phyloP scores from a whole-genome alignment of 2,329 filamentous ascomycete genomes.

The Catunica adiposa region DNA sequence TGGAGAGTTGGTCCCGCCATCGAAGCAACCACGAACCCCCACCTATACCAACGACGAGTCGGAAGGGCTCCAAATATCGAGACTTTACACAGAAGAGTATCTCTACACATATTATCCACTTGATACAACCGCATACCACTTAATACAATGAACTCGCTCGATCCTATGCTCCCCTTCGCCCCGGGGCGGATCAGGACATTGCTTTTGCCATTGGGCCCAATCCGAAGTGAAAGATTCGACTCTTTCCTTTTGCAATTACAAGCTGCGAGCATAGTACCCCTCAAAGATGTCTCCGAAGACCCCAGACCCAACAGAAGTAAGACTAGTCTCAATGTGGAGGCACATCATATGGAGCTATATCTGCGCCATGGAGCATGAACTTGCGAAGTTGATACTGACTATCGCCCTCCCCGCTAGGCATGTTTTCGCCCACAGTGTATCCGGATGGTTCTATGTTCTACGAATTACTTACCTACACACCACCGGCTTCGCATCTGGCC shows the following conservation, averaged over 20 bases:
- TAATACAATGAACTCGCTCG: slow-evolving; percentile 54
- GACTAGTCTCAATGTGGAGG: slow-evolving; percentile 17
- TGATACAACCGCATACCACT: slow-evolving; percentile 21
- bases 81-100: background rate
- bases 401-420: slow-evolving; percentile 38
- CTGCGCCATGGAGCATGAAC: too few species aligned
- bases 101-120: background rate
- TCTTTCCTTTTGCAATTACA: slow-evolving; percentile 64
- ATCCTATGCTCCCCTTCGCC: slow-evolving; percentile 78
- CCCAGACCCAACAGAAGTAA: slow-evolving; percentile 71
- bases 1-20: too few species aligned
- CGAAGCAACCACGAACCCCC: background rate
- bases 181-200: slow-evolving; percentile 81
- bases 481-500: slow-evolving; percentile 62
- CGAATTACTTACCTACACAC: slow-evolving; percentile 65
- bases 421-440: slow-evolving; percentile 85
- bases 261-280: slow-evolving; percentile 61
- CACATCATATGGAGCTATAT: background rate
- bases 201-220: slow-evolving; percentile 70
- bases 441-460: slow-evolving; percentile 76
- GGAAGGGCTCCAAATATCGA: background rate
- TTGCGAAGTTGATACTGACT: background rate
- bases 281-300: slow-evolving; percentile 78
- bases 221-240: slow-evolving; percentile 65
- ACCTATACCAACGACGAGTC: background rate